These are phyloP conservation scores for Backusella luteola DNA, from an alignment of 192 early-diverging fungal species.

Conservation along the genomic window DNA sequence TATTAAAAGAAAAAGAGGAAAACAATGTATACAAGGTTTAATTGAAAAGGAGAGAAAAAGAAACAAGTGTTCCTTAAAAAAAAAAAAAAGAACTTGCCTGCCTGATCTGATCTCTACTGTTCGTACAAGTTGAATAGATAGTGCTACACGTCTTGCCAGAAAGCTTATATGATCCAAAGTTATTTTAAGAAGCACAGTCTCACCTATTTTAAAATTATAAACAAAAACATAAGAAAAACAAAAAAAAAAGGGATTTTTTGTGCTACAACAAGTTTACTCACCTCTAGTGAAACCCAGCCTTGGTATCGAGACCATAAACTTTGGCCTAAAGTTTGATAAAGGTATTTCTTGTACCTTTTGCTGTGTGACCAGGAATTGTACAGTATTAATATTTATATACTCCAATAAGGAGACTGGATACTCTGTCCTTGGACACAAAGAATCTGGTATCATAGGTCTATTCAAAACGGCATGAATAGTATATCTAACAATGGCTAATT, in stretches of 20 bases:
- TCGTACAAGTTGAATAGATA: slow-evolving; percentile 23
- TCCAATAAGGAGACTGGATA: slow-evolving; percentile 35
- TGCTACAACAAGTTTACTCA: slow-evolving; percentile 11
- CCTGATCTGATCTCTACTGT: slow-evolving; percentile 19
- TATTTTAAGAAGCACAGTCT: slow-evolving; percentile 2
- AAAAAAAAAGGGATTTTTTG: neutral
- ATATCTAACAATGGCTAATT: slow-evolving; percentile 31
- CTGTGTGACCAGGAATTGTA: neutral
- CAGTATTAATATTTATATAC: slow-evolving; percentile 27
- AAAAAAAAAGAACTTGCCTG: neutral
- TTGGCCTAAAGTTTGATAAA: neutral
- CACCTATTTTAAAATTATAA: neutral
- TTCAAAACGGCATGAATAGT: slow-evolving; percentile 24
- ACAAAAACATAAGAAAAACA: neutral
- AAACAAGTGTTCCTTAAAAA: neutral
- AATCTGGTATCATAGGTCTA: slow-evolving; percentile 23
- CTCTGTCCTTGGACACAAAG: slow-evolving; percentile 22
- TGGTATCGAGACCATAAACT: slow-evolving; percentile 18
- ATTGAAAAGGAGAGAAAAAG: neutral
- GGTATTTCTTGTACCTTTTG: slow-evolving; percentile 13
- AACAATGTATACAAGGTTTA: neutral
- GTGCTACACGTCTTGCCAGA: slow-evolving; percentile 5
- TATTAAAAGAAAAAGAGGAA: neutral
- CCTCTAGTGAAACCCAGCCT: slow-evolving; percentile 36
- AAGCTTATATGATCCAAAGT: slow-evolving; percentile 13